phyloP scores from a whole-genome alignment of 2,329 filamentous ascomycete genomes.

The Rhynchosporium agropyri region DNA sequence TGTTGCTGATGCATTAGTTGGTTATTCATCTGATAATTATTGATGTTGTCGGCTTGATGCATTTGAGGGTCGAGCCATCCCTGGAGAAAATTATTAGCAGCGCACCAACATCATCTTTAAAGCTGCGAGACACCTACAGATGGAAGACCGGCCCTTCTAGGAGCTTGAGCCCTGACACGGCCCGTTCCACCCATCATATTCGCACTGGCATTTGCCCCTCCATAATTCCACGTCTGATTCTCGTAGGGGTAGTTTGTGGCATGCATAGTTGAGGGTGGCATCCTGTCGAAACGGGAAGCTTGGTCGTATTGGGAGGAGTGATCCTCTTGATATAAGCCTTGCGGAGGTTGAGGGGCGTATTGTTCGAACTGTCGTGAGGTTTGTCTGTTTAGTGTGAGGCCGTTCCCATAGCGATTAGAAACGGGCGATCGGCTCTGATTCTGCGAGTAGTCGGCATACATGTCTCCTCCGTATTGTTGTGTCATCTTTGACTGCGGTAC shows the following conservation, averaged over 20 bases:
- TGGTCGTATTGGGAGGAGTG: slow-evolving; percentile 61
- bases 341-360: slow-evolving; percentile 52
- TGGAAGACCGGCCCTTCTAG: slow-evolving; percentile 63
- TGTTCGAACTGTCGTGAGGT: slow-evolving; percentile 78
- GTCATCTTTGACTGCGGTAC: slow-evolving; percentile 46
- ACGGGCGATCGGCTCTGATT: slow-evolving; percentile 70
- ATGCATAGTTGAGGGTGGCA: slow-evolving; percentile 29
- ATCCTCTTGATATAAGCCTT: slow-evolving; percentile 72
- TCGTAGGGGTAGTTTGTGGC: slow-evolving; percentile 70
- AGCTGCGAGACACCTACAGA: slow-evolving; percentile 59
- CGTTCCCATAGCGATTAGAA: slow-evolving; percentile 67
- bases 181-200: slow-evolving; percentile 65
- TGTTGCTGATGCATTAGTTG: slow-evolving; percentile 35
- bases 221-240: slow-evolving; percentile 79
- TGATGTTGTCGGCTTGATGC: slow-evolving; percentile 48
- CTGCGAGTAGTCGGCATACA: slow-evolving; percentile 69
- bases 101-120: background rate
- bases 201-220: slow-evolving; percentile 59
- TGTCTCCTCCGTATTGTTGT: slow-evolving; percentile 61
- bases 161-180: slow-evolving; percentile 58
- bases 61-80: slow-evolving; percentile 63
- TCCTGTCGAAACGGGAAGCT: slow-evolving; percentile 34
- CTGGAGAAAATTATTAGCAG: slow-evolving; percentile 45
- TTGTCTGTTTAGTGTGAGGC: slow-evolving; percentile 68
- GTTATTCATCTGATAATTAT: slow-evolving; percentile 45